Percentiles rank a stretch among this genome's conserved stretches.
Evolutionary conservation across 768 basidiomycete genomes (phyloP).

Genomic region (Kwoniella sp.): DNA sequence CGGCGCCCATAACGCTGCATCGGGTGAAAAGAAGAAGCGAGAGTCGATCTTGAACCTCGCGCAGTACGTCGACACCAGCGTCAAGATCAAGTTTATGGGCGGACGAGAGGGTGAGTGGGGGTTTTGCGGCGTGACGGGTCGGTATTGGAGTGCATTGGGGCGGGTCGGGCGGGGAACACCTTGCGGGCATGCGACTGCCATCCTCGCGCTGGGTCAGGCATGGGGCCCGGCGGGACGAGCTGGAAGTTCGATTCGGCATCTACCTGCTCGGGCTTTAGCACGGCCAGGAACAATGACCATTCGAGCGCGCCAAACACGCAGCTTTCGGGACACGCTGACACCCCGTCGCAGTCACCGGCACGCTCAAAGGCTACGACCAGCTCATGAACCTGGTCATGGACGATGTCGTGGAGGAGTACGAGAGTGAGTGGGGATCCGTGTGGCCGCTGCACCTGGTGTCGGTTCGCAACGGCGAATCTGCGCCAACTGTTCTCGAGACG

Average conservation of each 20-base stretch:
- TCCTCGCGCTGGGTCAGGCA: too few relatives aligned
- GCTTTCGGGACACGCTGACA: too few relatives aligned
- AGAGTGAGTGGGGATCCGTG: slow-evolving; percentile 55
- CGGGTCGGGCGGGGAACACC: too few relatives aligned
- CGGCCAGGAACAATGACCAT: too few relatives aligned
- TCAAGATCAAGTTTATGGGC: slow-evolving; percentile 96
- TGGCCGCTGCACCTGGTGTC: not conserved
- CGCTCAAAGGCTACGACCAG: slow-evolving; percentile 93
- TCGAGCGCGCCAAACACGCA: too few relatives aligned
- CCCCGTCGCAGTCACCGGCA: slow-evolving; percentile 66
- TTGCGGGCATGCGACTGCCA: too few relatives aligned
- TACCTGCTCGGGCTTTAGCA: too few relatives aligned
- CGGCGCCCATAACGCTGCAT: slow-evolving; percentile 49
- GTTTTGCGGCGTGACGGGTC: not conserved
- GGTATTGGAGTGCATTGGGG: too few relatives aligned
- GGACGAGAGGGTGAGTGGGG: slow-evolving; percentile 74
- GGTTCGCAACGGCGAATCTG: too few relatives aligned
- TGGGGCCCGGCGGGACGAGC: too few relatives aligned
- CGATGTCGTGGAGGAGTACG: slow-evolving; percentile 79
- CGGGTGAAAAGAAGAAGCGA: slow-evolving; percentile 68
- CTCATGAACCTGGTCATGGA: slow-evolving; percentile 94
- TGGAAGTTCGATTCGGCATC: too few relatives aligned
- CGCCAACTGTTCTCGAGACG: too few relatives aligned
- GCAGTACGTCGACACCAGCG: slow-evolving; percentile 86
- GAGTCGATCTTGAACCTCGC: slow-evolving; percentile 94